Conservation (phyloP, 331 rosid species). For the Quercus tomentella region DNA sequence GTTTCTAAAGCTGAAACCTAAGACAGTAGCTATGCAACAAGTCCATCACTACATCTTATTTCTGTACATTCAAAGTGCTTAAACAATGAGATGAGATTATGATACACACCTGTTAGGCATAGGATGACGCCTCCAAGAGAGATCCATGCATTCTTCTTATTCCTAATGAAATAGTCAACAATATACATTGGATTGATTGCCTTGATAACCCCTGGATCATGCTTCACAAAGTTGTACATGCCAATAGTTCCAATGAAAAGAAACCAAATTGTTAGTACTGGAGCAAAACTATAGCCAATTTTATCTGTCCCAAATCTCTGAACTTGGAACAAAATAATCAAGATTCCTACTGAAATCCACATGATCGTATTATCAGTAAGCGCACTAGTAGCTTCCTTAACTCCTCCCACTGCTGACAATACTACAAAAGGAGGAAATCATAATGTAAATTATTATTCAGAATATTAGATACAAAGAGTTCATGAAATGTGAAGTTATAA, state of each 20-base stretch:
- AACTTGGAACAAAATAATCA: slow-evolving; percentile 48
- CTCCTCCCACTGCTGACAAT: slow-evolving; percentile 75
- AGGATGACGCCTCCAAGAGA: slow-evolving; percentile 75
- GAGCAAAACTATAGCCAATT: slow-evolving; percentile 71
- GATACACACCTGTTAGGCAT: slow-evolving; percentile 32
- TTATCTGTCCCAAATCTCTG: slow-evolving; percentile 78
- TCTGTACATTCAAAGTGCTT: too few relatives aligned
- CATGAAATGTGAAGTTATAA: too few relatives aligned
- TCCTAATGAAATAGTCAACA: slow-evolving; percentile 51
- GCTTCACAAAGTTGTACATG: slow-evolving; percentile 51
- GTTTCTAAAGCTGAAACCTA: neutral
- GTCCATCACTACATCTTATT: too few relatives aligned
- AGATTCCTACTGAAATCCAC: slow-evolving; percentile 57
- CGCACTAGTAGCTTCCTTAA: slow-evolving; percentile 38
- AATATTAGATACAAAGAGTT: neutral
- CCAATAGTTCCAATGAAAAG: slow-evolving; percentile 57
- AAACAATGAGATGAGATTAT: neutral
- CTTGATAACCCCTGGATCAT: slow-evolving; percentile 52
- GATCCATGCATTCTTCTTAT: slow-evolving; percentile 66
- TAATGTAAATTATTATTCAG: neutral
- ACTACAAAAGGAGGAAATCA: slow-evolving; percentile 22
- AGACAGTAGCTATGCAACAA: too few relatives aligned
- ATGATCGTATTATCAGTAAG: slow-evolving; percentile 52
- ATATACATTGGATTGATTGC: slow-evolving; percentile 60
- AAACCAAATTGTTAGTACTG: slow-evolving; percentile 63